Evolutionary conservation across 495 filamentous ascomycete species (phyloP).

Genomic region (Sordaria brevicollis): DNA sequence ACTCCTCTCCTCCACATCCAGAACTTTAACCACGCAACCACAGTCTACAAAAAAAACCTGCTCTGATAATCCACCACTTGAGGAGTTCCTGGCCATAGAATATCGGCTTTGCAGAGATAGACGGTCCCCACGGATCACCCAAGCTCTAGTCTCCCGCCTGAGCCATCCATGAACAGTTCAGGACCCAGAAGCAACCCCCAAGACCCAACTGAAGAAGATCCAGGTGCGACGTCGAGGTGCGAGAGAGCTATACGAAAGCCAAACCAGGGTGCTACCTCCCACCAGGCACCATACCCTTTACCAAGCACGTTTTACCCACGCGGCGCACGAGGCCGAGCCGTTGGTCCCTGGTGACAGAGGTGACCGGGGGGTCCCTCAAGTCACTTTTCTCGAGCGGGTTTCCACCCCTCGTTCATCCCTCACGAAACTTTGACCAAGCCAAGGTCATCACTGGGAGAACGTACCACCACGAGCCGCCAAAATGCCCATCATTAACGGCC

Average conservation of each 20-base stretch:
- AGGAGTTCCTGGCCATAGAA: background rate
- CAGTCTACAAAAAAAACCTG: background rate
- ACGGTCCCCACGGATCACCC: background rate
- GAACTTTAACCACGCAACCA: background rate
- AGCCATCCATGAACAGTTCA: background rate
- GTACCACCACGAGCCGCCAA: conserved; percentile 6
- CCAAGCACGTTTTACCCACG: background rate
- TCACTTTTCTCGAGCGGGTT: background rate
- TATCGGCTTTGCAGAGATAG: background rate
- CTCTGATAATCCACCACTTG: background rate
- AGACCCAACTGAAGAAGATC: background rate
- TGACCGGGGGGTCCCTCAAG: background rate
- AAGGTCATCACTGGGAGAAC: background rate
- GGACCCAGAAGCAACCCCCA: background rate
- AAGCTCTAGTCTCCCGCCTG: background rate
- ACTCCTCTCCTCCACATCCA: too few relatives aligned
- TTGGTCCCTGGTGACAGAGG: background rate
- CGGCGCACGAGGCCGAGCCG: background rate
- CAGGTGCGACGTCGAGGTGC: background rate
- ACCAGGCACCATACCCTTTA: background rate
- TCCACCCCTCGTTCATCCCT: background rate
- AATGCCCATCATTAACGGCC: conserved; percentile 47
- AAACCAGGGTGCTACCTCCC: background rate
- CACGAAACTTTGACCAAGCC: background rate
- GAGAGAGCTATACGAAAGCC: background rate